Conservation (phyloP, 208 protist genomes). For the Crithidia mellificae region DNA sequence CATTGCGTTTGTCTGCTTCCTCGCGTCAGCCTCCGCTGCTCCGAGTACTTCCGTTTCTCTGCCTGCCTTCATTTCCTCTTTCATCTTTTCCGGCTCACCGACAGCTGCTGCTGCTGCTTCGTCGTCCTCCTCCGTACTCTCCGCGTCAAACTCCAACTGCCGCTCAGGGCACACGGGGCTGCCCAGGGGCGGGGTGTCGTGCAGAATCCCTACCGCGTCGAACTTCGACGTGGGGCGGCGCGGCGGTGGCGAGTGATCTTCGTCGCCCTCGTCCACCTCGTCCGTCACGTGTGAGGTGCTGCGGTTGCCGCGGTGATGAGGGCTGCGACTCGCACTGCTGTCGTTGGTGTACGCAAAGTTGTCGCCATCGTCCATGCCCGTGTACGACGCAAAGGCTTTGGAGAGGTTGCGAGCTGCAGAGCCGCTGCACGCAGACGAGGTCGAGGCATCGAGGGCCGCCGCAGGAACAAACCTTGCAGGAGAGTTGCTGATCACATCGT, state of each 20-base stretch:
- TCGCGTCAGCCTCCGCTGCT: too few species aligned
- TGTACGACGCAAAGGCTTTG: background rate
- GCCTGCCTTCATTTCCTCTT: too few species aligned
- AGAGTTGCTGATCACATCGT: background rate
- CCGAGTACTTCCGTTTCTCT: too few species aligned
- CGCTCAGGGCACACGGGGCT: constrained; percentile 3
- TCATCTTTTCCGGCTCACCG: background rate
- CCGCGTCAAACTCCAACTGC: constrained; percentile 2
- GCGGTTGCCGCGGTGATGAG: too few species aligned
- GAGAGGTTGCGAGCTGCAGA: constrained; percentile 6
- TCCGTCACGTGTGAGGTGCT: too few species aligned
- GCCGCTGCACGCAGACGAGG: background rate
- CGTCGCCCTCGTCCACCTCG: background rate
- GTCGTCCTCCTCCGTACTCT: background rate
- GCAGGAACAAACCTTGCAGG: too few species aligned
- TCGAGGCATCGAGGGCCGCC: background rate
- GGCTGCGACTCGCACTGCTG: too few species aligned
- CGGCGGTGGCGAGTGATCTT: constrained; percentile 10
- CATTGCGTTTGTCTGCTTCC: too few species aligned
- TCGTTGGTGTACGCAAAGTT: too few species aligned
- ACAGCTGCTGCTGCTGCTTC: background rate
- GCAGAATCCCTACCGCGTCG: background rate
- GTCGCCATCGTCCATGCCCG: background rate
- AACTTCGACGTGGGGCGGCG: constrained; percentile 5
- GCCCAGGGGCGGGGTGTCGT: background rate